Evolutionary conservation across 208 protist species (phyloP), one percentile per base, ranked within the genome.

Genomic region (Trypanosoma platydactyli): DNA sequence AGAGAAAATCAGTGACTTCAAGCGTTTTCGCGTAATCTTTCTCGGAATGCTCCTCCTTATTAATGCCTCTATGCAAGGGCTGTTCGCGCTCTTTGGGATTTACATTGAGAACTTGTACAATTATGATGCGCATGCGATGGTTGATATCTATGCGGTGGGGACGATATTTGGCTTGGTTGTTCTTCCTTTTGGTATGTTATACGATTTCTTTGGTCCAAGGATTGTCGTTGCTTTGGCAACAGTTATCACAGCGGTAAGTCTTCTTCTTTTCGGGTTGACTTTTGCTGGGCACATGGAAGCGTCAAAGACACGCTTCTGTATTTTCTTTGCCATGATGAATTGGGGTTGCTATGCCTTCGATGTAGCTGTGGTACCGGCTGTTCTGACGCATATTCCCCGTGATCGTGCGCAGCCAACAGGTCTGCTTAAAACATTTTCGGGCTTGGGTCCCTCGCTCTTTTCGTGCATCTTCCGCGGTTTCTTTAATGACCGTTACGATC

Each of bases 281-380:
- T 89, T 89, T 58, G 33, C 29, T 44, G 77, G 66, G 33, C 30
- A 72, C 41, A 77, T 89, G 46, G 54, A 33, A 4, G 54, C 46
- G 33, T 76, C 71, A 18, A 60, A 72, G 50, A 13, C 53, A 15
- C 62, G 79, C 25, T 78, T 71, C 56, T 61, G 64, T 53, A 44
- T 84, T 48, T 79, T 83, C 55, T 85, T 81, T 63, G 77, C 61
- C 30, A 13, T 89, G 50, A 64, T 89, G 49, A 79, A 81, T 50
- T 68, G 53, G 67, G 83, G 83, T 38, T 71, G 75, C 58, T 82
- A 84, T 64, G 64, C 60, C 20, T 62, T 84, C 25, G 70, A 86
- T 42, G 69, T 89, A 51, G 48, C 53, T 4, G 58, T 64, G 13
- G 33, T 89, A 20, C 65, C 78, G 1, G 46, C 67, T 12, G 56